Evolutionary conservation across 106 monocot species (phyloP).

Genomic region (Alisma plantagoaquatica): DNA sequence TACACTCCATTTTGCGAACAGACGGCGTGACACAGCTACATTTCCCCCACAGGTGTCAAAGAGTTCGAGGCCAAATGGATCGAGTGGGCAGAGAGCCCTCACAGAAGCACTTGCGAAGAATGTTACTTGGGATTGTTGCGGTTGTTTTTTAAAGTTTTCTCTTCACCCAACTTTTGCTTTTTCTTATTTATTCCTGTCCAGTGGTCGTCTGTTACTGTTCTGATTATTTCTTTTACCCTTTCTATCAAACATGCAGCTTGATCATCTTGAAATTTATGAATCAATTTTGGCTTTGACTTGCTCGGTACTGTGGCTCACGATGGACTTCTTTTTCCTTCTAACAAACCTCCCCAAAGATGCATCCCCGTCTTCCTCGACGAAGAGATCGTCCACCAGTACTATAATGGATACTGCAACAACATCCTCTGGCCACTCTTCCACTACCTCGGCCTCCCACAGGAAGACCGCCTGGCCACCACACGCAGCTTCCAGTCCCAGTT

Average conservation of each 20-base stretch:
- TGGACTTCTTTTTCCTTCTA: conserved; percentile 5
- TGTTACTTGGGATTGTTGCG: no score
- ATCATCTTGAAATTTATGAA: neutral
- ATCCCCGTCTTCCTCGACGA: conserved; percentile 98
- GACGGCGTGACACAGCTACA: neutral
- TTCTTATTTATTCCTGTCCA: no score
- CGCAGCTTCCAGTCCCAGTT: conserved; percentile 99
- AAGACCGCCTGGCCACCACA: conserved; percentile 87
- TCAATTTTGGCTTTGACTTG: neutral
- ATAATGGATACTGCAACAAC: conserved; percentile 99
- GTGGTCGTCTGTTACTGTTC: no score
- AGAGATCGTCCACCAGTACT: conserved; percentile 97
- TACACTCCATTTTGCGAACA: neutral
- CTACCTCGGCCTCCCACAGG: conserved; percentile 93
- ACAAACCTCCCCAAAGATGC: conserved; percentile 75
- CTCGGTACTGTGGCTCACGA: neutral
- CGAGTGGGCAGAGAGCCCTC: conserved; percentile 86
- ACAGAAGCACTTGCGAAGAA: conserved; percentile 82
- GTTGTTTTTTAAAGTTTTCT: conserved; percentile 2
- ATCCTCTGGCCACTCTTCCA: conserved; percentile 97
- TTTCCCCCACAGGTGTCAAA: conserved; percentile 52
- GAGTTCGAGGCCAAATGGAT: conserved; percentile 98
- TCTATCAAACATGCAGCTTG: neutral
- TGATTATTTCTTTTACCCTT: conserved; percentile 1
- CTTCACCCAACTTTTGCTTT: no score